Evolutionary conservation across 225 moss, liverwort and hornwort species (phyloP).

Genomic region (Physcomitrium patens): DNA sequence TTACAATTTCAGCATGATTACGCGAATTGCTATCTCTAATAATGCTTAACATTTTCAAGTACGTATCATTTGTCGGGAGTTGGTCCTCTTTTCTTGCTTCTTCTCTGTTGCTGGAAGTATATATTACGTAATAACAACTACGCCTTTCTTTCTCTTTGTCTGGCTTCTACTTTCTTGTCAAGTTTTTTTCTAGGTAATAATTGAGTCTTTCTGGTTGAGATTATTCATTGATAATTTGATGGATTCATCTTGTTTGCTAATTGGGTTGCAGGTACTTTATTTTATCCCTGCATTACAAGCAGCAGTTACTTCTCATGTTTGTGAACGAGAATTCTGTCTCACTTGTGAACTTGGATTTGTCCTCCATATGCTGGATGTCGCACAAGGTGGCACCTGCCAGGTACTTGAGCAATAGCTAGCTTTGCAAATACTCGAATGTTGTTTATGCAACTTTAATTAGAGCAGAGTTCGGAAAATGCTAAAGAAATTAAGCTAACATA

Average conservation of each 20-base stretch:
- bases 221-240: constrained; percentile 16
- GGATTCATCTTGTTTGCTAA: constrained; percentile 15
- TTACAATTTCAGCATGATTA: constrained; percentile 18
- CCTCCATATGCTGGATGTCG: constrained; percentile 74
- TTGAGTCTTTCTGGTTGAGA: constrained; percentile 12
- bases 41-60: not conserved
- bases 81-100: constrained; percentile 17
- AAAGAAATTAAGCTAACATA: not conserved
- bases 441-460: no score
- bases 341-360: constrained; percentile 79
- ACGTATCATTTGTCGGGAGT: constrained; percentile 12
- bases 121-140: constrained; percentile 7
- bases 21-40: constrained; percentile 5
- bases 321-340: constrained; percentile 75
- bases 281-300: constrained; percentile 63
- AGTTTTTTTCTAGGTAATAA: not conserved
- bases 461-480: no score
- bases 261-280: constrained; percentile 57
- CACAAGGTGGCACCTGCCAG: constrained; percentile 74
- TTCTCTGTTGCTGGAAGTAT: constrained; percentile 19
- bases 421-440: constrained; percentile 2
- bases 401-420: constrained; percentile 36
- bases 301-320: constrained; percentile 65
- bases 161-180: not conserved
- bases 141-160: not conserved